Conservation (phyloP, 1,139 yeast genomes). For the Barnettozyma hawaiiensis region DNA sequence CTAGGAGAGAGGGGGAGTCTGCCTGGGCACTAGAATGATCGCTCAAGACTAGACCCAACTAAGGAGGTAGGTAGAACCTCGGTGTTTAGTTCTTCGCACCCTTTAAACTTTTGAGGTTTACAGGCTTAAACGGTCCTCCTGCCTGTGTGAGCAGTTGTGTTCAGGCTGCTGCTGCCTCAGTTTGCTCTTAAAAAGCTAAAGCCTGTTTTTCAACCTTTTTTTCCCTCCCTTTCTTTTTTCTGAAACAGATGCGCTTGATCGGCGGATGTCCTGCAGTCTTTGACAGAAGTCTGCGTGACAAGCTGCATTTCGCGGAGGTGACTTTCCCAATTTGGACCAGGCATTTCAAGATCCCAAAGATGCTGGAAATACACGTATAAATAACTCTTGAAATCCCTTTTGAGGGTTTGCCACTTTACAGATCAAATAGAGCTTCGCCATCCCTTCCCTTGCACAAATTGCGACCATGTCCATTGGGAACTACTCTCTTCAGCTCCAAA, state of each 20-base stretch:
- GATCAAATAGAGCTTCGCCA: neutral
- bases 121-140: neutral
- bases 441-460: neutral
- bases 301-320: constrained; percentile 6
- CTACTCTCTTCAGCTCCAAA: constrained; percentile 9
- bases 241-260: neutral
- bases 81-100: neutral
- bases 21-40: too few species aligned
- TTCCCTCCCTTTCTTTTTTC: neutral
- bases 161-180: too few species aligned
- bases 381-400: neutral
- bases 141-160: too few species aligned
- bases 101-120: neutral
- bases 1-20: too few species aligned
- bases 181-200: neutral
- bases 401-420: neutral
- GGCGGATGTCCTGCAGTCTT: neutral
- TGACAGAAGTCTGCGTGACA: constrained; percentile 4
- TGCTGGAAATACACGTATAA: neutral
- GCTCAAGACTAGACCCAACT: too few species aligned
- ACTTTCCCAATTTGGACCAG: neutral
- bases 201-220: neutral
- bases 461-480: constrained; percentile 18
- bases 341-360: neutral
- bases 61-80: neutral